Evolutionary conservation across 2,329 filamentous ascomycete species (phyloP), one percentile per base, ranked within the genome.

Genomic region (Fusarium camptoceras): DNA sequence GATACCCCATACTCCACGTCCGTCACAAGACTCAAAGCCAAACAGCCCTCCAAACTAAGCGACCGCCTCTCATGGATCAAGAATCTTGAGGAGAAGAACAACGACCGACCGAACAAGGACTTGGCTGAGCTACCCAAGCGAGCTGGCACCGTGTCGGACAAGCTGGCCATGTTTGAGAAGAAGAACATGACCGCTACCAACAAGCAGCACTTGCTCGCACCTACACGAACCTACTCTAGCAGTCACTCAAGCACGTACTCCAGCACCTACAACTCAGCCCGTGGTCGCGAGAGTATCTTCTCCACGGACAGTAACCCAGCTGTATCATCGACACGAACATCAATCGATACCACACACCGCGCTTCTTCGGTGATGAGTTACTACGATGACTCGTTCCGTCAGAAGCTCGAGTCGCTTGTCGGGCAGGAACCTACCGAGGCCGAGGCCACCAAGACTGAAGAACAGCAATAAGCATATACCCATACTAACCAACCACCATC

Each of bases 141-240:
- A 43, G 56, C 56, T 20, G 64, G 64, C 27, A 61, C 39, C 20
- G 64, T 66, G 20, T 66, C 64, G 2, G 64, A 66, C 37, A 66
- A 51, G 49, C 62, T 66, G 22, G 64, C 64, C 49, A 66, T 66
- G 64, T 66, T 66, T 4, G 64, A 66, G 39, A 66, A 31, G 55
- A 66, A 55, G 30, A 61, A 50, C 44, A 27, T 61, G 6, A 55
- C 64, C 1, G 56, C 37, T 1, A 28, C 62, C 3, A 48, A 64
- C 18, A 24, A 56, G 14, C 37, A 51, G 18, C 62, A 44, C 49
- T 14, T 66, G 16, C 20, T 55, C 2, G 47, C 55, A 3, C 43
- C 55, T 0, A 42, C 62, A 11, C 43, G 64, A 6, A 63, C 55
- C 12, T 66, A 61, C 44, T 55, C 64, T 8, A 49, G 55, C 31